Evolutionary conservation across 2,329 filamentous ascomycete species (phyloP).

Genomic region (Mycosphaerella arachidis): DNA sequence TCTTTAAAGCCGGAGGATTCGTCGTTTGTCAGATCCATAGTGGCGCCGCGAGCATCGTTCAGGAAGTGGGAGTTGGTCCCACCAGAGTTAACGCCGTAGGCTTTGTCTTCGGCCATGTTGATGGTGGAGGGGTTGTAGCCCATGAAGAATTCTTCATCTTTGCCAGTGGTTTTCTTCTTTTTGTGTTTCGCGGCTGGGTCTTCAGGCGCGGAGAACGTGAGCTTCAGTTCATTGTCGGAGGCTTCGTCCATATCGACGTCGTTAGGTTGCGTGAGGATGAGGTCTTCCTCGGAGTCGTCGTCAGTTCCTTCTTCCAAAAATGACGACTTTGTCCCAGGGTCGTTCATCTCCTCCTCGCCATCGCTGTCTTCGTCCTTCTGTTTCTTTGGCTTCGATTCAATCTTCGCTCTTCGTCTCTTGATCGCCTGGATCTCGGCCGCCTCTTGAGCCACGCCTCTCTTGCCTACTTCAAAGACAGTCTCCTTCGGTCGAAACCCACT

Average conservation of each 20-base stretch:
- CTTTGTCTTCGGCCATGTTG: conserved; percentile 82
- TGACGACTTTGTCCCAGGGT: conserved; percentile 35
- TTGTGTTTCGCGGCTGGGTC: conserved; percentile 13
- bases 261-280: conserved; percentile 32
- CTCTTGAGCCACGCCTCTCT: conserved; percentile 62
- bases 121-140: conserved; percentile 79
- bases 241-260: conserved; percentile 40
- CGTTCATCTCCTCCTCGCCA: conserved; percentile 20
- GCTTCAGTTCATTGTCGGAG: conserved; percentile 52
- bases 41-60: conserved; percentile 75
- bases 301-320: conserved; percentile 37
- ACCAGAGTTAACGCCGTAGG: conserved; percentile 87
- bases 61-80: conserved; percentile 67
- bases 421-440: conserved; percentile 65
- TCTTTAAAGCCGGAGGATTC: conserved; percentile 72
- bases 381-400: conserved; percentile 53
- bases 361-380: conserved; percentile 34
- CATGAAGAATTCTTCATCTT: conserved; percentile 92
- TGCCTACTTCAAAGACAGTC: conserved; percentile 92
- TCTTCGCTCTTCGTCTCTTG: conserved; percentile 65
- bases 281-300: conserved; percentile 36
- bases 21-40: conserved; percentile 91
- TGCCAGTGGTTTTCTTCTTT: conserved; percentile 52
- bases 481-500: conserved; percentile 85
- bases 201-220: conserved; percentile 41